These are phyloP conservation scores for Coniochaeta hoffmannii DNA, from an alignment of 2,329 filamentous ascomycete genomes.

Conservation along the genomic window DNA sequence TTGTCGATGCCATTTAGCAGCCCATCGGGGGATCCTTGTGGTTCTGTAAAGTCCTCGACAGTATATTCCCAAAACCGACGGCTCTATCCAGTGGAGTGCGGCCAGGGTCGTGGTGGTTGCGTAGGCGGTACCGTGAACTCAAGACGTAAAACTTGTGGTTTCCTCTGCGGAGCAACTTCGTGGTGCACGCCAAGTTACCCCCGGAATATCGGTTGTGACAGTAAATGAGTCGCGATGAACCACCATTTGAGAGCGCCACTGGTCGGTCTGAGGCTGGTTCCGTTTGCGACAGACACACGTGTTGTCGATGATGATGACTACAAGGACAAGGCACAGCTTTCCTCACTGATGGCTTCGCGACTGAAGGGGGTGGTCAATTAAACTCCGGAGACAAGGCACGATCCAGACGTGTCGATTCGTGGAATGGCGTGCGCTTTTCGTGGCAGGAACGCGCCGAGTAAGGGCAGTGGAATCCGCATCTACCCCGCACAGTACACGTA, in stretches of 20 bases:
- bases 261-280: neutral
- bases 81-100: neutral
- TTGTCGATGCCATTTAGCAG: conserved; percentile 30
- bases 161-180: neutral
- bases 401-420: conserved; percentile 1
- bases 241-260: neutral
- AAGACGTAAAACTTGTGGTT: neutral
- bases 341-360: neutral
- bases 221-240: neutral
- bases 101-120: neutral
- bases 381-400: neutral
- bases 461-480: neutral
- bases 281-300: neutral
- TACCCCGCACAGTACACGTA: no score
- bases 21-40: conserved; percentile 13
- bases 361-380: neutral
- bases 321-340: neutral
- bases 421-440: conserved; percentile 2
- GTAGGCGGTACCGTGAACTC: neutral
- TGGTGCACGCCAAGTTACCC: neutral
- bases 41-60: no score
- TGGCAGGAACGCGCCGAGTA: conserved; percentile 1
- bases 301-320: neutral
- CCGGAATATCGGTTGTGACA: neutral
- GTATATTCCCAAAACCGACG: no score